Base-by-base conservation (phyloP, 345 rosid species). In the Melastoma malabathricum region DNA sequence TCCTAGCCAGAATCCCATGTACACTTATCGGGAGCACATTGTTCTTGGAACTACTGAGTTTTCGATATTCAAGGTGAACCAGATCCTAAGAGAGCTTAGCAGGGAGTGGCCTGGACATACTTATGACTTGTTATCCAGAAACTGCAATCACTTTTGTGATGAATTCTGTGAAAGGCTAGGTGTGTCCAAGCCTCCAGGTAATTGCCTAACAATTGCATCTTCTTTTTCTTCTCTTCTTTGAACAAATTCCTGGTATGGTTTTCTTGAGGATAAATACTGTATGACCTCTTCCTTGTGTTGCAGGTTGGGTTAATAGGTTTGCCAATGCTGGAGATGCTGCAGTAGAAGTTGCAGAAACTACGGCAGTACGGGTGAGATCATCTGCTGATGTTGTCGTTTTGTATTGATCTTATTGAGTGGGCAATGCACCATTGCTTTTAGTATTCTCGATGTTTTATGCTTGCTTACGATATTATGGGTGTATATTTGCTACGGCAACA, bases 221-320 rank as follows among this genome's bases (percentile, higher is more conserved):
- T n/a, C 25, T 22, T 22, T 22, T 22, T 22, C 25, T 22, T 22
- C 4, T 22, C 25, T 22, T 22, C n/a, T n/a, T n/a, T n/a, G n/a
- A n/a, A n/a, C n/a, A 34, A 34, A 34, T 34, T 34, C 41, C 9
- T 8, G 6, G 41, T 9, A 34, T 7, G 12, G 12, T 34, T 22
- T 22, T 22, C 25, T 22, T 34, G 41, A 34, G 41, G 41, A 34
- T 34, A 34, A 7, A 12, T 34, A 1, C 6, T 8, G 41, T 6
- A 34, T 8, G 12, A 17, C 18, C n/a, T 15, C 2, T 18, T 46
- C 16, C 16, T 61, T 57, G 59, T 64, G n/a, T 50, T 54, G 66
- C 75, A 93, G 99, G 89, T 68, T 93, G 99, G 99, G 90, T 88
- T 38, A 88, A 93, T 75, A 92, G 95, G 16, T 93, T 88, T 83